These are phyloP conservation scores for Capsicum rhomboideum DNA, from an alignment of 257 asterid species.

Conservation along the genomic window DNA sequence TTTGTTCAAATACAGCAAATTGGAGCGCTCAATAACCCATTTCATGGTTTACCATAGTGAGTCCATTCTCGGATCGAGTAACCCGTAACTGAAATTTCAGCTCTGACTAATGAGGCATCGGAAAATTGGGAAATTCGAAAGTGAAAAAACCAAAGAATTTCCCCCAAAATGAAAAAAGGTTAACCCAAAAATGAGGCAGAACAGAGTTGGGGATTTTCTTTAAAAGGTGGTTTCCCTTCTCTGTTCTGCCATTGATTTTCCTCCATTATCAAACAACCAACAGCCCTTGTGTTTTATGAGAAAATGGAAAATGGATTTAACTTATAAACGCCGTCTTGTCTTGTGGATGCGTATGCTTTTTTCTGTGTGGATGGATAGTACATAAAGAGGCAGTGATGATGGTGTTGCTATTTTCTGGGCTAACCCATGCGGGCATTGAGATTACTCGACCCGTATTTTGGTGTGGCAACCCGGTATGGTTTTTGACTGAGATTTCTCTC, in stretches of 20 bases:
- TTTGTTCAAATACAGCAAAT: not conserved
- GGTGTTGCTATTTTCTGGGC: not conserved
- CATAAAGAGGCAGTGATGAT: not conserved
- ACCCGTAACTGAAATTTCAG: no score
- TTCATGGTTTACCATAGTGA: no score
- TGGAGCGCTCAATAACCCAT: not conserved
- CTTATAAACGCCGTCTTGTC: not conserved
- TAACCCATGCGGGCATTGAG: not conserved
- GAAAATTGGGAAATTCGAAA: not conserved
- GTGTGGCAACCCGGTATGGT: not conserved
- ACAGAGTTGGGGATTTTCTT: not conserved
- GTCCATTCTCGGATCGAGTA: no score
- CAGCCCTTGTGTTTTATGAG: not conserved
- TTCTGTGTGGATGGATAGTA: not conserved
- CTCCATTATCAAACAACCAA: conserved; percentile 1
- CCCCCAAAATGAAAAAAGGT: not conserved
- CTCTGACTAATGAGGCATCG: not conserved
- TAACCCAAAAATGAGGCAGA: no score
- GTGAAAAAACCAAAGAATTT: not conserved
- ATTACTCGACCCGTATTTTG: not conserved
- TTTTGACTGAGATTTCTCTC: not conserved
- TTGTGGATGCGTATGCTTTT: not conserved
- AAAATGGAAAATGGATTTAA: not conserved
- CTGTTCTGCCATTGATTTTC: not conserved
- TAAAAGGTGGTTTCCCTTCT: not conserved